These are phyloP conservation scores for Eucalyptus caleyi DNA, from an alignment of 345 rosid genomes.

Conservation along the genomic window DNA sequence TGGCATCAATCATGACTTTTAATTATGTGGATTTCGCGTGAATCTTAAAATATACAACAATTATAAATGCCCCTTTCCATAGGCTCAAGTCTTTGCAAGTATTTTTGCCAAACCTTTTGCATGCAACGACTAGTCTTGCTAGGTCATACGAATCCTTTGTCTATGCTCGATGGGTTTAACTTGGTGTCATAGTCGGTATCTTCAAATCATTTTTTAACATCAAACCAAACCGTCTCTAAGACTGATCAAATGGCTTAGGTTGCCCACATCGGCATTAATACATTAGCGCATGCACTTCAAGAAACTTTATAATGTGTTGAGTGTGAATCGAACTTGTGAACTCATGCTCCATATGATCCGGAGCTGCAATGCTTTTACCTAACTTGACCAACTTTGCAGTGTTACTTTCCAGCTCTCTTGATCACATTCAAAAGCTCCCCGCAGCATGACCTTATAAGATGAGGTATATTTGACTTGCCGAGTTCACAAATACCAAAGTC, in stretches of 20 bases:
- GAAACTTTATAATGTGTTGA: neutral
- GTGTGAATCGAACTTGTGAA: neutral
- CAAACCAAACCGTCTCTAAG: neutral
- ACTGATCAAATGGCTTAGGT: neutral
- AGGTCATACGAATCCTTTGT: neutral
- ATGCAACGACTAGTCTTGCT: neutral
- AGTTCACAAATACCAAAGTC: neutral
- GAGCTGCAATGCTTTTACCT: neutral
- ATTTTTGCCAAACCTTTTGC: neutral
- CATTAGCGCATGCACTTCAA: neutral
- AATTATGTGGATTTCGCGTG: neutral
- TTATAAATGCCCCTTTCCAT: neutral
- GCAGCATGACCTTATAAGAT: neutral
- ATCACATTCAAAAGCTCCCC: neutral
- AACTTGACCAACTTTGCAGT: neutral
- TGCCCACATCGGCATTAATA: neutral
- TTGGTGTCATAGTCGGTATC: neutral
- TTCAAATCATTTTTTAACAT: neutral
- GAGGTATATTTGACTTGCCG: neutral
- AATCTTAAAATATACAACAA: neutral
- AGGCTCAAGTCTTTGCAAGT: neutral
- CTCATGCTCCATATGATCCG: neutral
- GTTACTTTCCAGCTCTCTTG: neutral
- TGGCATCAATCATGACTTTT: neutral
- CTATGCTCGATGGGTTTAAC: neutral